A percentile compares a stretch with the other conserved stretches of the same genome.
phyloP scores from a whole-genome alignment of 139 green algal species.

The Volvox africanus region DNA sequence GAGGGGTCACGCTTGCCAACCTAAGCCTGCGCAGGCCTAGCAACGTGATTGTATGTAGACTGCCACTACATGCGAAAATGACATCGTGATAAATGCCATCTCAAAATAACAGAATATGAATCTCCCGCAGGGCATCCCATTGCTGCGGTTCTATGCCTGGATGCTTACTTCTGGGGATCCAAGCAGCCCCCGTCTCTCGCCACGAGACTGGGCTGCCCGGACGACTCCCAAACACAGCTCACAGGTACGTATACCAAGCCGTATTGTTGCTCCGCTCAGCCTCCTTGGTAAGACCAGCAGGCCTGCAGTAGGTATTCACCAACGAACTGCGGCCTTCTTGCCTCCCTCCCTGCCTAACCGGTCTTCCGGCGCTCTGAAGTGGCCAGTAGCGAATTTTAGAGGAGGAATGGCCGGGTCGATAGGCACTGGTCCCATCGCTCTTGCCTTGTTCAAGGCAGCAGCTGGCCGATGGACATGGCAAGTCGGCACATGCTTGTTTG shows the following conservation, averaged over 20 bases:
- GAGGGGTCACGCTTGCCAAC: neutral
- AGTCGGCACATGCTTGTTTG: too few relatives aligned
- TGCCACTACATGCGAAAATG: neutral
- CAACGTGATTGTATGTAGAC: neutral
- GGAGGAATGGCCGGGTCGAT: neutral
- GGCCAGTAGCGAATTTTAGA: neutral
- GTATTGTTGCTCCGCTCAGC: neutral
- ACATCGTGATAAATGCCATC: neutral
- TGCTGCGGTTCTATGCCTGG: conserved; percentile 35
- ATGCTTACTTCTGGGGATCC: neutral
- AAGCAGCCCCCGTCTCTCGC: neutral
- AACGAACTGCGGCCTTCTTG: too few relatives aligned
- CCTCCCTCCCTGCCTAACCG: too few relatives aligned
- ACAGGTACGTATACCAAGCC: neutral
- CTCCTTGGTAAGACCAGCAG: neutral
- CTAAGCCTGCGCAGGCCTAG: neutral
- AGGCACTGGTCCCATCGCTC: too few relatives aligned
- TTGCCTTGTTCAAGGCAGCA: too few relatives aligned
- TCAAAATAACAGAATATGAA: neutral
- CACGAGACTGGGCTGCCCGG: neutral
- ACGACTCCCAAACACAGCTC: neutral
- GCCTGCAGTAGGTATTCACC: neutral
- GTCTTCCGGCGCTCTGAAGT: neutral
- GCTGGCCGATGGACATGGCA: too few relatives aligned
- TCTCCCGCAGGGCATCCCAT: conserved; percentile 1